Percentiles rank a stretch among this genome's conserved stretches.
Evolutionary conservation across 345 rosid genomes (phyloP).

Genomic region (Eucalyptus erythrocorys): DNA sequence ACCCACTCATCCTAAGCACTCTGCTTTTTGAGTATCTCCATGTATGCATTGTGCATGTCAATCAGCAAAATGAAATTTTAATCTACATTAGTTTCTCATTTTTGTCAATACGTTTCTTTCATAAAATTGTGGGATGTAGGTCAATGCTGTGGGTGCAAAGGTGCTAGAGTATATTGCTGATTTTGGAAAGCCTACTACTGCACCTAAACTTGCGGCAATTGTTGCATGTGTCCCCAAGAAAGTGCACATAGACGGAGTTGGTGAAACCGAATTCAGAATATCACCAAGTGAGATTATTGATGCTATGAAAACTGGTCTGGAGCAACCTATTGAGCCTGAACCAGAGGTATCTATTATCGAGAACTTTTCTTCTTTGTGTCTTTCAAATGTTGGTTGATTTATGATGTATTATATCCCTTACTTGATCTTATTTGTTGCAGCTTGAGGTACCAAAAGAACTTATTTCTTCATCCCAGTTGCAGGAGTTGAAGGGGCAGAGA

Average conservation of each 20-base stretch:
- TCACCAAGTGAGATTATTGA: constrained; percentile 55
- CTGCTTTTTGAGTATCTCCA: background rate
- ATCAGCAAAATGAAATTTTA: background rate
- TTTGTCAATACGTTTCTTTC: background rate
- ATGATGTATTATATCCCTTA: background rate
- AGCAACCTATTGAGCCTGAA: constrained; percentile 90
- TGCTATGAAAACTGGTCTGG: constrained; percentile 67
- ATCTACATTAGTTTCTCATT: background rate
- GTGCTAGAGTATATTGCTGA: constrained; percentile 85
- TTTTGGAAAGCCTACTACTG: constrained; percentile 84
- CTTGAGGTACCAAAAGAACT: constrained; percentile 96
- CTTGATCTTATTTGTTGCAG: constrained; percentile 32
- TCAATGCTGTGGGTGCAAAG: constrained; percentile 85
- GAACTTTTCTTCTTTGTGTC: background rate
- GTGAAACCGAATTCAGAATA: constrained; percentile 84
- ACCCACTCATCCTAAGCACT: background rate
- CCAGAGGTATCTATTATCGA: constrained; percentile 60
- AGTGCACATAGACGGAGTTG: constrained; percentile 68
- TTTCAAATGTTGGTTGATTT: background rate
- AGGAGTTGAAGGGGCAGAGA: constrained; percentile 53
- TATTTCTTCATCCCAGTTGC: constrained; percentile 52
- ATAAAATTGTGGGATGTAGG: constrained; percentile 27
- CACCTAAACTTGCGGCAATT: constrained; percentile 94
- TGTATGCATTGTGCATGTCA: background rate
- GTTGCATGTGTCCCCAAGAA: constrained; percentile 96